Percentiles rank a stretch among this genome's conserved stretches.
Conservation (phyloP, 2,329 filamentous ascomycete genomes). For the Aspergillus sp. region DNA sequence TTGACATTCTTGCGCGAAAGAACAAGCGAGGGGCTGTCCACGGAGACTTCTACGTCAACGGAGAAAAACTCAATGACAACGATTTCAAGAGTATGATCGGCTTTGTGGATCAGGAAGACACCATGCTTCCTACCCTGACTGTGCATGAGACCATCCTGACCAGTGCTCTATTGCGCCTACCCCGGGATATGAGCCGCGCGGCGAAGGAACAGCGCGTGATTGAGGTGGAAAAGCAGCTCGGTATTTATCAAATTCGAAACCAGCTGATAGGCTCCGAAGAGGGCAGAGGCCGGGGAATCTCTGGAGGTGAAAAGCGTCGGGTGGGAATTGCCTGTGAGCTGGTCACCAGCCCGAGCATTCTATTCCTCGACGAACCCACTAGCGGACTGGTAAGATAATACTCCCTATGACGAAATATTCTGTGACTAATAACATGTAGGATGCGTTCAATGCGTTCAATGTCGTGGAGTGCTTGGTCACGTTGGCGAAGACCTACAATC, state of each 20-base stretch:
- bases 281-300: slow-evolving; percentile 89
- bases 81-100: slow-evolving; percentile 92
- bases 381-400: slow-evolving; percentile 67
- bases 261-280: slow-evolving; percentile 96
- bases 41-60: slow-evolving; percentile 90
- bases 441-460: slow-evolving; percentile 97
- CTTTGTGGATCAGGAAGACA: slow-evolving; percentile 98
- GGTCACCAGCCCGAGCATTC: slow-evolving; percentile 93
- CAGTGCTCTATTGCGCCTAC: slow-evolving; percentile 87
- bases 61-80: slow-evolving; percentile 77
- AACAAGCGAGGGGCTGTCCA: slow-evolving; percentile 81
- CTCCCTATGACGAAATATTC: too few species aligned
- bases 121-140: slow-evolving; percentile 90
- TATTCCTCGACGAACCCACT: slow-evolving; percentile 96
- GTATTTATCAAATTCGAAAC: slow-evolving; percentile 90
- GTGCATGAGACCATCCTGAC: slow-evolving; percentile 97
- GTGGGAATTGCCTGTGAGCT: slow-evolving; percentile 97
- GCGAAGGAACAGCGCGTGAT: slow-evolving; percentile 90
- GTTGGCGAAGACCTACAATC: slow-evolving; percentile 91
- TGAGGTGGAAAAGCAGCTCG: slow-evolving; percentile 93
- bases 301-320: slow-evolving; percentile 91
- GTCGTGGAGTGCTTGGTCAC: slow-evolving; percentile 95
- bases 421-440: slow-evolving; percentile 38
- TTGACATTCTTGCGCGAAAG: slow-evolving; percentile 94
- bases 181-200: slow-evolving; percentile 79